These are phyloP conservation scores for Alloteropsis angusta DNA, from an alignment of 202 grass and related monocot species.

Conservation along the genomic window DNA sequence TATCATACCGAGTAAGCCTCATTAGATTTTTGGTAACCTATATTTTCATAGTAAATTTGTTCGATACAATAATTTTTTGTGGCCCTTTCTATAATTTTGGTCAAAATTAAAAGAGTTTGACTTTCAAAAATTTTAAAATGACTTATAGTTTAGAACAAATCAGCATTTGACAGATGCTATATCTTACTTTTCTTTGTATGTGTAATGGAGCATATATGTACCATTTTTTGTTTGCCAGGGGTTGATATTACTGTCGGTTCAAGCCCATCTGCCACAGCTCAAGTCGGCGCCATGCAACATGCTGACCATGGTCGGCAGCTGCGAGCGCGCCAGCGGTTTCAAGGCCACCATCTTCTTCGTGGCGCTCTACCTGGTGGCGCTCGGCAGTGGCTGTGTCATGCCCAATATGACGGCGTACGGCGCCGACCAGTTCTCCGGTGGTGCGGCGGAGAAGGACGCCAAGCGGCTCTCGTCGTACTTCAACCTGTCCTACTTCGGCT, in stretches of 20 bases:
- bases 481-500: constrained; percentile 11
- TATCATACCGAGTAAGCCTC: no score
- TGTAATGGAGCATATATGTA: neutral
- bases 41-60: no score
- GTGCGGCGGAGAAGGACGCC: neutral
- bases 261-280: neutral
- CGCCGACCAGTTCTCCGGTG: neutral
- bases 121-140: no score
- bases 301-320: neutral
- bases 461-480: neutral
- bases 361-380: neutral
- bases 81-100: no score
- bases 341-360: constrained; percentile 1
- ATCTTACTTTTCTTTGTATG: no score
- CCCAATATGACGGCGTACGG: constrained; percentile 2
- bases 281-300: constrained; percentile 9
- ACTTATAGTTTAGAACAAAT: no score
- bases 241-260: neutral
- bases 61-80: no score
- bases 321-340: neutral
- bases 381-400: neutral
- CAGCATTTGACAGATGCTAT: no score
- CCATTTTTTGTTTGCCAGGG: neutral
- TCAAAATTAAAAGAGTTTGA: no score
- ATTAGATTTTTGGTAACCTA: no score